Conservation (phyloP, 805 yeast species). For the Saturnispora galanensis region DNA sequence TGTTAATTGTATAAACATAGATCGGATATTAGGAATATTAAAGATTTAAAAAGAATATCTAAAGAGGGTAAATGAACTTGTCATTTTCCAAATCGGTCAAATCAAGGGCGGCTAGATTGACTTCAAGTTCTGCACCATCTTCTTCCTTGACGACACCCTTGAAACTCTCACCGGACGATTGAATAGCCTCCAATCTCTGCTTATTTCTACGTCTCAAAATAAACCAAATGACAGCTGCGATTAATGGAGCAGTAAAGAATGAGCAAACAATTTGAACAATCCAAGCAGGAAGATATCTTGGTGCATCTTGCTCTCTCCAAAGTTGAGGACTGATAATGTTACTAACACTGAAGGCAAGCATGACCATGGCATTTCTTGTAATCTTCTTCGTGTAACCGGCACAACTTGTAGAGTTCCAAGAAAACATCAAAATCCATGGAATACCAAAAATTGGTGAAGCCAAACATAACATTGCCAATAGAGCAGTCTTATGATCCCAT, state of each 20-base stretch:
- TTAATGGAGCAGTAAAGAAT: conserved; percentile 34
- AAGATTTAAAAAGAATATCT: conserved; percentile 1
- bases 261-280: conserved; percentile 40
- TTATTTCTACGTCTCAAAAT: conserved; percentile 27
- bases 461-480: conserved; percentile 38
- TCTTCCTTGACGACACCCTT: conserved; percentile 22
- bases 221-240: conserved; percentile 32
- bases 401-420: conserved; percentile 27
- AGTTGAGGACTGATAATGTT: conserved; percentile 46
- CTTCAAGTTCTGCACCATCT: conserved; percentile 22
- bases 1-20: neutral
- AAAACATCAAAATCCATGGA: conserved; percentile 21
- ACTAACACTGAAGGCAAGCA: conserved; percentile 37
- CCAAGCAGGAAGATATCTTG: conserved; percentile 39
- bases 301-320: conserved; percentile 38
- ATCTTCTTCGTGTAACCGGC: conserved; percentile 44
- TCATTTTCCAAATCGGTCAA: conserved; percentile 41
- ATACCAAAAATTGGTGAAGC: conserved; percentile 33
- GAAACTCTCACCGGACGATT: conserved; percentile 11
- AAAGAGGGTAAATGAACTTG: conserved; percentile 38
- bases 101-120: conserved; percentile 36
- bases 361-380: conserved; percentile 34
- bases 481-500: conserved; percentile 35
- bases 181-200: conserved; percentile 24
- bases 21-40: neutral